phyloP scores from a whole-genome alignment of 805 yeast species.

The Kuraishia molischiana region DNA sequence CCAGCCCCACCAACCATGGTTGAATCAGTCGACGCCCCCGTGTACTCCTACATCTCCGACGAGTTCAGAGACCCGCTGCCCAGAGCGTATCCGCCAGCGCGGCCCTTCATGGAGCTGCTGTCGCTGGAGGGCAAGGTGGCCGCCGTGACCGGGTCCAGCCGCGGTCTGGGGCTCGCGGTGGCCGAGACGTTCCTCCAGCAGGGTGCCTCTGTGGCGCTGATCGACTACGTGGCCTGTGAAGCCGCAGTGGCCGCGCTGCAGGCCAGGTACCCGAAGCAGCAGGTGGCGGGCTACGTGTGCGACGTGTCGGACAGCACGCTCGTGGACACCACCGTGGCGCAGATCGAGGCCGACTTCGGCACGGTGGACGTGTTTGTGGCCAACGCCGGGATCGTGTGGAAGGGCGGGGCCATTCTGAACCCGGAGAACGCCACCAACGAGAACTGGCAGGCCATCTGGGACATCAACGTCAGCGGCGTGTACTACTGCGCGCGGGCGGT shows the following conservation, averaged over 20 bases:
- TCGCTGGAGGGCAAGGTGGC: constrained; percentile 78
- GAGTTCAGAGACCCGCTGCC: constrained; percentile 32
- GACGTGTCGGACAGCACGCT: constrained; percentile 25
- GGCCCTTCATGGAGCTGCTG: constrained; percentile 53
- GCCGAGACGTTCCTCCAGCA: constrained; percentile 82
- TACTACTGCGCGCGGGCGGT: constrained; percentile 43
- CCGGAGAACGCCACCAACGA: constrained; percentile 22
- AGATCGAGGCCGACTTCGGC: constrained; percentile 27
- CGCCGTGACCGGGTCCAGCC: constrained; percentile 75
- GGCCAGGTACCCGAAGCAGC: constrained; percentile 14
- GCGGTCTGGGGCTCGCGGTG: constrained; percentile 75
- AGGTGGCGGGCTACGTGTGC: constrained; percentile 13
- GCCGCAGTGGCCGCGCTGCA: constrained; percentile 11
- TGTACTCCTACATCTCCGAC: constrained; percentile 4
- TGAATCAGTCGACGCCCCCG: background rate
- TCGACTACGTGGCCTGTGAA: constrained; percentile 20
- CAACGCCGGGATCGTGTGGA: constrained; percentile 29
- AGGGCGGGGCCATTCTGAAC: constrained; percentile 22
- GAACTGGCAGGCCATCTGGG: constrained; percentile 30
- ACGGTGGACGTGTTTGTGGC: constrained; percentile 31
- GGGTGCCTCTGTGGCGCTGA: constrained; percentile 68
- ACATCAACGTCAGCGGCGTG: constrained; percentile 41
- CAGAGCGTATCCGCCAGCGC: constrained; percentile 36
- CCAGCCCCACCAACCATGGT: too few relatives aligned
- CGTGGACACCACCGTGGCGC: constrained; percentile 20